Evolutionary conservation across 495 filamentous ascomycete genomes (phyloP).

Genomic region (Trichoderma reesei): DNA sequence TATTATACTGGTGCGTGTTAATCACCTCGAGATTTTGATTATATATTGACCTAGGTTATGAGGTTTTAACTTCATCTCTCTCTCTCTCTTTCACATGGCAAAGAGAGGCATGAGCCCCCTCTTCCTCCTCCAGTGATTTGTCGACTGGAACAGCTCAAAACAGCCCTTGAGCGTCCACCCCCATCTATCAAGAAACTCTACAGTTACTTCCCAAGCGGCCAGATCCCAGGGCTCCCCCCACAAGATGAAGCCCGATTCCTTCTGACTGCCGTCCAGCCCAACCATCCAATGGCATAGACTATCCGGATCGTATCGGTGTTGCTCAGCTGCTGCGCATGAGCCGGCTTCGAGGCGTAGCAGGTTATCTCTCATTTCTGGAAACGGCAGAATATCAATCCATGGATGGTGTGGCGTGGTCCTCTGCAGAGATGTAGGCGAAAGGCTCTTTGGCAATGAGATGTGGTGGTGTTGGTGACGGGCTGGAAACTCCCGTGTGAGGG

Average conservation of each 20-base stretch:
- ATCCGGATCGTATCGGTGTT: not conserved
- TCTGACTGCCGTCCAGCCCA: not conserved
- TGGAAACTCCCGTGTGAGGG: not conserved
- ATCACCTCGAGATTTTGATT: not conserved
- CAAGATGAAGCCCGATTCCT: not conserved
- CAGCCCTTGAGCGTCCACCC: not conserved
- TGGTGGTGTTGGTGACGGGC: not conserved
- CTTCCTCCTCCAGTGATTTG: not conserved
- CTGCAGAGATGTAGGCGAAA: not conserved
- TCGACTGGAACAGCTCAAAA: not conserved
- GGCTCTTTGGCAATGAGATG: not conserved
- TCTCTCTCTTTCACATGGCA: no score
- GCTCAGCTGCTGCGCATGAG: not conserved
- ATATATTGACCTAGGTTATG: no score
- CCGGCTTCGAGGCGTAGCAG: not conserved
- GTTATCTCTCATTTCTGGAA: not conserved
- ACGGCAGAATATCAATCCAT: not conserved
- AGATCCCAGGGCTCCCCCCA: not conserved
- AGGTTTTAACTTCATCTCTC: no score
- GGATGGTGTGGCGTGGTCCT: not conserved
- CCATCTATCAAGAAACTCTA: not conserved
- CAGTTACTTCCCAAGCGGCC: not conserved
- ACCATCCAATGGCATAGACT: slow-evolving; percentile 1
- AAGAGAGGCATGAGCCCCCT: not conserved
- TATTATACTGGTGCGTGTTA: not conserved